These are phyloP conservation scores for Albatrellus sp. DNA, from an alignment of 1,284 basidiomycete species.

Conservation along the genomic window DNA sequence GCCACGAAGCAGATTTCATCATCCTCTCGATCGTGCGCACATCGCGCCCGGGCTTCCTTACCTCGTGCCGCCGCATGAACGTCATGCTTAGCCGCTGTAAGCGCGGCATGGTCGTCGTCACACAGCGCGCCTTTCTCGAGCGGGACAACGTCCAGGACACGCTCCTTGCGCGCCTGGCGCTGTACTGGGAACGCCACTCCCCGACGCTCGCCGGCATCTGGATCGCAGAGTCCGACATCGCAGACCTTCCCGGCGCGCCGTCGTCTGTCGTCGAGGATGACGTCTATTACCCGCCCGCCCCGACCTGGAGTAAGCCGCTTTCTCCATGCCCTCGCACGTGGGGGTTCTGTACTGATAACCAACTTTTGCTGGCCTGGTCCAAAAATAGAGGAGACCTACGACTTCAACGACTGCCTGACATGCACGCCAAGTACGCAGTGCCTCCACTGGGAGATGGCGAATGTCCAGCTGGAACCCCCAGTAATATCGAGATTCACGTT, in stretches of 20 bases:
- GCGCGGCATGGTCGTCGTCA: constrained; percentile 29
- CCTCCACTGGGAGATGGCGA: no score
- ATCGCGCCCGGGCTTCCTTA: constrained; percentile 27
- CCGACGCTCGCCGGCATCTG: constrained; percentile 12
- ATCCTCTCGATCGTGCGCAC: constrained; percentile 33
- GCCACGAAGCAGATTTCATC: constrained; percentile 31
- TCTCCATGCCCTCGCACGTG: neutral
- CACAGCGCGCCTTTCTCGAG: constrained; percentile 23
- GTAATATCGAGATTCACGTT: no score
- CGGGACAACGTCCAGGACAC: constrained; percentile 15
- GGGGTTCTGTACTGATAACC: no score
- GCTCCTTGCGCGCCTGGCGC: constrained; percentile 21
- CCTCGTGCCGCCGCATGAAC: constrained; percentile 26
- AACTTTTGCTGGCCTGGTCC: no score
- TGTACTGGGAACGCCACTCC: constrained; percentile 12
- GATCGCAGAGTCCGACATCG: constrained; percentile 12
- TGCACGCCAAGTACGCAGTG: no score
- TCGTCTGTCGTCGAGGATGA: neutral
- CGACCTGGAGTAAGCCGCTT: neutral
- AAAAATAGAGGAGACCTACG: no score
- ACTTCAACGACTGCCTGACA: no score
- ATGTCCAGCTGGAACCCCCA: no score
- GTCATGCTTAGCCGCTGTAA: constrained; percentile 36
- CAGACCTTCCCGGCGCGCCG: constrained; percentile 13
- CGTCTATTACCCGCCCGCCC: neutral